Base-by-base conservation (phyloP, 2,329 filamentous ascomycete species). In the Ambrosiella cleistominuta region DNA sequence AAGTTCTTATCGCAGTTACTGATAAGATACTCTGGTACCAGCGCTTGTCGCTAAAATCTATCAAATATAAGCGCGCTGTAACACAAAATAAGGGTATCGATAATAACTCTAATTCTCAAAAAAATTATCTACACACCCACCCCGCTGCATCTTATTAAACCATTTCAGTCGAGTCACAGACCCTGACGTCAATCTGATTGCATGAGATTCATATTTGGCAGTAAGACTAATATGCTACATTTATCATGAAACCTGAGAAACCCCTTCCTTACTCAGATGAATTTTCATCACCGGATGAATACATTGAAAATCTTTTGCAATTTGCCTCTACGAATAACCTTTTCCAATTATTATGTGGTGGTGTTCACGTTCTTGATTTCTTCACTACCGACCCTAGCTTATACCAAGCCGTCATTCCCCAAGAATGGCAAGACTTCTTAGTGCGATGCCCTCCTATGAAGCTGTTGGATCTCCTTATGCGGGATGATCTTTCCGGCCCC, bases 321-420 rank as follows among this genome's bases (percentile, higher is more conserved):
- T 95, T 97, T 65, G 79, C 83, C 1, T 82, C 82, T 5, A 82
- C 81, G 1, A 86, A 85, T 51, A 79, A 83, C 57, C 75, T 88
- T 1, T 89, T 96, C 64, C 85, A 88, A 63, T 88, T 87, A 35
- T 76, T 98, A n/a, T 95, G 89, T 67, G 93, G 93, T 57, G 90
- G 91, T n/a, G 87, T 97, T 0, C 93, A 98, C 67, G 90, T 98
- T 62, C 77, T 97, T 59, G 93, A 98, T 68, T 97, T 98, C 70
- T 88, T 96, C 71, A 96, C 89, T 1, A 80, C 81, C 47, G 80
- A 88, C 53, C 87, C 88, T 4, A 85, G 88, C 62, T 76, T 96
- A 0, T 98, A 95, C 68, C 80, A 85, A 56, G 75, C 78, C 1
- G 78, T 91, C 1, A 70, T 98, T 1, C 87, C 89, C 0, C 68